Percentiles rank a stretch among this genome's conserved stretches.
Conservation (phyloP, 164 flowering plant species). For the Vitis rotundifolia region DNA sequence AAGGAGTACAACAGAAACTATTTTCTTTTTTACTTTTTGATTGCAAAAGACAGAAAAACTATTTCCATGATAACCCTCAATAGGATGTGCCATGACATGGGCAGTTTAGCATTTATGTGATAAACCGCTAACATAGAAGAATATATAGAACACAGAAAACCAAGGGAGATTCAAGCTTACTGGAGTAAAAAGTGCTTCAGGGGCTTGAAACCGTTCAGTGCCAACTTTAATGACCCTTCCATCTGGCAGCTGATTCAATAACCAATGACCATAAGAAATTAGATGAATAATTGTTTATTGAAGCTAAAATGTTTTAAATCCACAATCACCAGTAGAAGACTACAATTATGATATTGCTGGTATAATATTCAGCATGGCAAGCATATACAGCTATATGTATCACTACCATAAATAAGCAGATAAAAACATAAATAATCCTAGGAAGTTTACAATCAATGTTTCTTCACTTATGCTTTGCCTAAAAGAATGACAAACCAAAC, state of each 20-base stretch:
- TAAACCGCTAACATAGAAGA: not conserved
- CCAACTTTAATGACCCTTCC: constrained; percentile 98
- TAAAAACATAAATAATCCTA: not conserved
- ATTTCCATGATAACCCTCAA: too few relatives aligned
- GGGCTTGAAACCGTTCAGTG: constrained; percentile 96
- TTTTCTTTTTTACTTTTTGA: too few relatives aligned
- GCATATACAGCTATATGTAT: not conserved
- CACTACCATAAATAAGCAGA: not conserved
- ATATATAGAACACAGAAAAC: not conserved
- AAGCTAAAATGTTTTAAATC: not conserved
- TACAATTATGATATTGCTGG: too few relatives aligned
- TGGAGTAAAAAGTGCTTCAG: constrained; percentile 97
- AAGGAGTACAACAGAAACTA: too few relatives aligned
- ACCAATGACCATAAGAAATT: not conserved
- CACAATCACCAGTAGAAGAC: too few relatives aligned
- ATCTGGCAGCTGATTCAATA: constrained; percentile 81
- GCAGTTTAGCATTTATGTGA: too few relatives aligned
- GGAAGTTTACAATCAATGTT: too few relatives aligned
- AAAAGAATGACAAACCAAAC: not conserved
- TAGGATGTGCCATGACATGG: too few relatives aligned
- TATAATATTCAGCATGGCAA: not conserved
- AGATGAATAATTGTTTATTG: not conserved
- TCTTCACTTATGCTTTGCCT: too few relatives aligned
- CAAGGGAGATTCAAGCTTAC: constrained; percentile 44
- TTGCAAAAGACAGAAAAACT: too few relatives aligned